Evolutionary conservation across 75 land plant genomes (phyloP).

Genomic region (Selaginella tamariscina): DNA sequence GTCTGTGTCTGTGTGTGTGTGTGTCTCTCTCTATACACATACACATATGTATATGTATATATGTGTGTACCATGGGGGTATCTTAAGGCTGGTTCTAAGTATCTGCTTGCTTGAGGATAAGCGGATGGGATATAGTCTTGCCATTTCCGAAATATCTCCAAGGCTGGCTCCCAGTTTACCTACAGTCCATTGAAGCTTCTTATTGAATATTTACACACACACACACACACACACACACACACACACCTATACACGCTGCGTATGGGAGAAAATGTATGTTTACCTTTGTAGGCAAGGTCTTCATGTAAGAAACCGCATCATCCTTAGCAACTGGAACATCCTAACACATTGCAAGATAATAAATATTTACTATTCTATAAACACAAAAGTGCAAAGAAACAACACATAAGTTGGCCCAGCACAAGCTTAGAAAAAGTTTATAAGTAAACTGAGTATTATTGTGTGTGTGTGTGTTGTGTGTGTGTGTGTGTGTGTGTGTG

Average conservation of each 20-base stretch:
- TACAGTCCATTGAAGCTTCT: not conserved
- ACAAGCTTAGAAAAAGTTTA: no score
- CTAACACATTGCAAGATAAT: not conserved
- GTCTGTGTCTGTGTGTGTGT: no score
- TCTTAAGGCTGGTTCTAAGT: not conserved
- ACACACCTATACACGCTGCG: no score
- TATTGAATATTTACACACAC: not conserved
- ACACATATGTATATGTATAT: no score
- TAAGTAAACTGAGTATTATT: no score
- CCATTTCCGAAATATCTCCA: conserved; percentile 24
- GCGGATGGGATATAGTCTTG: not conserved
- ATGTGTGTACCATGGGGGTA: no score
- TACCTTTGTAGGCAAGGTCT: conserved; percentile 28
- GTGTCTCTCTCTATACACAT: no score
- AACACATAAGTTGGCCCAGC: no score
- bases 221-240: no score
- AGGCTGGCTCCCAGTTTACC: conserved; percentile 28
- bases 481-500: no score
- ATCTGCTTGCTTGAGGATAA: not conserved
- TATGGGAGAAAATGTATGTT: not conserved
- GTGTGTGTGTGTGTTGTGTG: no score
- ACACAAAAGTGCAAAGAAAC: not conserved
- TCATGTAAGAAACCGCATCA: conserved; percentile 25
- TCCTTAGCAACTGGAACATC: conserved; percentile 35
- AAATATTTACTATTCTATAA: not conserved